These are phyloP conservation scores for Rhizophagus prolifer DNA, from an alignment of 192 early-diverging fungal genomes.

Conservation along the genomic window DNA sequence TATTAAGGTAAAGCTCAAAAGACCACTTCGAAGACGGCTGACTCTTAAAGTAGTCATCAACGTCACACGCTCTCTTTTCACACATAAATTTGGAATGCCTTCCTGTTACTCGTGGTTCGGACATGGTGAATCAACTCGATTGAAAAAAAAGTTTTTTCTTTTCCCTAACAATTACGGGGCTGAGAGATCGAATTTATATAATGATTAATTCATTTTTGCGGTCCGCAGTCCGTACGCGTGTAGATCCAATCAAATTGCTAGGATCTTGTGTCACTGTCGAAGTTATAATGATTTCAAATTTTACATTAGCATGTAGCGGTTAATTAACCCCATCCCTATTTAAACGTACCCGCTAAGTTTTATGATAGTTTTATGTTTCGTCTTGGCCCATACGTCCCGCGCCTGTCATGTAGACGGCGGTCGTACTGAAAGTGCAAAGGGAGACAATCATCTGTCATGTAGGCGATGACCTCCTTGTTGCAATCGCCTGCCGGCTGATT, in stretches of 20 bases:
- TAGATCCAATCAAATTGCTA: neutral
- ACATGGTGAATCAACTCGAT: too few species aligned
- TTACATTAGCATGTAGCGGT: too few species aligned
- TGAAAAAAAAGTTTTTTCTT: too few species aligned
- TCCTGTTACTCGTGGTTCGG: neutral
- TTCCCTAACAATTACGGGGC: too few species aligned
- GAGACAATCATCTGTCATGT: constrained; percentile 23
- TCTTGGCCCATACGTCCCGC: constrained; percentile 10
- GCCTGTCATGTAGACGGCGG: constrained; percentile 20
- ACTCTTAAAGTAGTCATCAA: constrained; percentile 26
- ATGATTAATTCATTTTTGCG: too few species aligned
- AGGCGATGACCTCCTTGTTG: constrained; percentile 27
- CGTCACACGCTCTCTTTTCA: neutral
- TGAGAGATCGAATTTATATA: too few species aligned
- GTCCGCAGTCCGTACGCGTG: neutral
- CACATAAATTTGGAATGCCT: constrained; percentile 13
- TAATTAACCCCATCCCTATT: too few species aligned
- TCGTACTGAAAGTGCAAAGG: constrained; percentile 31
- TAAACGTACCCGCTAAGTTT: too few species aligned
- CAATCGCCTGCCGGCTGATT: constrained; percentile 30
- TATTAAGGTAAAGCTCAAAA: constrained; percentile 21
- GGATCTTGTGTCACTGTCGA: neutral
- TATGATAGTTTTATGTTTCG: neutral
- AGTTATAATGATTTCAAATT: too few species aligned
- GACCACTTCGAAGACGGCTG: constrained; percentile 24